These are phyloP conservation scores for Ascosphaera apis DNA, from an alignment of 2,329 filamentous ascomycete species.

Conservation along the genomic window DNA sequence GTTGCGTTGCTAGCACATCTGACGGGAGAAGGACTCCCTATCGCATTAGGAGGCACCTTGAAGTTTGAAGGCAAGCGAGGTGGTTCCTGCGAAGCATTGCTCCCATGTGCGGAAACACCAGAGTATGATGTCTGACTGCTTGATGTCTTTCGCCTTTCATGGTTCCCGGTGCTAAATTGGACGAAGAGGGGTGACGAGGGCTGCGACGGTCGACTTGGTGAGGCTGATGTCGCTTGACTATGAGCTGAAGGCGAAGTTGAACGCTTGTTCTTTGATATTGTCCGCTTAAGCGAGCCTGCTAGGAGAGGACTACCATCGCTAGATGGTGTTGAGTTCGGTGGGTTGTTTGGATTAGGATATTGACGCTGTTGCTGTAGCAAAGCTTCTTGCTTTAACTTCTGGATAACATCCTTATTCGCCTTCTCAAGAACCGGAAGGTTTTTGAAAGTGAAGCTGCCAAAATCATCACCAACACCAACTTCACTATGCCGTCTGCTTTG, in stretches of 20 bases:
- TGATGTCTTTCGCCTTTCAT: conserved; percentile 76
- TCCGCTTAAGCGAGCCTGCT: conserved; percentile 57
- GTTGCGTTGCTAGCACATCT: conserved; percentile 20
- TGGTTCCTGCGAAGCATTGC: conserved; percentile 38
- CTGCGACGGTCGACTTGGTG: conserved; percentile 65
- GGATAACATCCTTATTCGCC: conserved; percentile 95
- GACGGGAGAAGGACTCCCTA: conserved; percentile 31
- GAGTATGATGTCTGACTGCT: neutral
- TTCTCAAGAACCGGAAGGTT: conserved; percentile 91
- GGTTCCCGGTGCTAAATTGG: conserved; percentile 69
- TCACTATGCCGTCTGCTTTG: conserved; percentile 78
- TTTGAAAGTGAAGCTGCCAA: conserved; percentile 92
- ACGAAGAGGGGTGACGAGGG: conserved; percentile 82
- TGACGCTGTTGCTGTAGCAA: conserved; percentile 42
- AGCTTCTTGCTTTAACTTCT: conserved; percentile 81
- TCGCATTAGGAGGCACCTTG: conserved; percentile 20
- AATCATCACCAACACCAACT: conserved; percentile 71
- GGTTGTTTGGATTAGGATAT: conserved; percentile 12
- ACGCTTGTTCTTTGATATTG: conserved; percentile 63
- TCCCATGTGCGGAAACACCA: neutral
- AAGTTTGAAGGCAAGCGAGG: conserved; percentile 33
- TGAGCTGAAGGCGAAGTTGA: conserved; percentile 69
- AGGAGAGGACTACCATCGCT: conserved; percentile 71
- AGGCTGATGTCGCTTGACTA: conserved; percentile 65
- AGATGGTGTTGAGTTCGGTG: conserved; percentile 25